Evolutionary conservation across 2,329 filamentous ascomycete species (phyloP).

Genomic region (Neonectria ditissima): DNA sequence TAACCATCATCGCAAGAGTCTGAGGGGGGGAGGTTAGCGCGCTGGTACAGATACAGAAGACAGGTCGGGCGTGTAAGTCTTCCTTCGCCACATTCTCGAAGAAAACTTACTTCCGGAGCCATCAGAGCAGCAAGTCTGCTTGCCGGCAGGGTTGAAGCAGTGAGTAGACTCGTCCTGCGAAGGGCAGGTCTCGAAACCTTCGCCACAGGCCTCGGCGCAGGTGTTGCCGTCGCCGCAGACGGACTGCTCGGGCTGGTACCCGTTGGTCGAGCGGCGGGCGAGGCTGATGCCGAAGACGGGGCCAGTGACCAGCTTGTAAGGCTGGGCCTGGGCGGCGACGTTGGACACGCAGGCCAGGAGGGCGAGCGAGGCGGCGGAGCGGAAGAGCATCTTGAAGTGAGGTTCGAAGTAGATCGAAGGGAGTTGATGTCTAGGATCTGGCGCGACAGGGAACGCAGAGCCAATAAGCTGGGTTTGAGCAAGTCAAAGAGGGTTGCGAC

Average conservation of each 20-base stretch:
- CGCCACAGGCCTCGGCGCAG: conserved; percentile 67
- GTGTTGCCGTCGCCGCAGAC: conserved; percentile 62
- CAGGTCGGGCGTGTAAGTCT: neutral
- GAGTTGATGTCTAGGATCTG: conserved; percentile 29
- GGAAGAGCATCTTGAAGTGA: conserved; percentile 52
- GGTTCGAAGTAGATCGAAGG: neutral
- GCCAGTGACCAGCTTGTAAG: conserved; percentile 54
- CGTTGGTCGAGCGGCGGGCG: conserved; percentile 57
- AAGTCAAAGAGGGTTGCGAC: conserved; percentile 26
- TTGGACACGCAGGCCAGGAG: conserved; percentile 51
- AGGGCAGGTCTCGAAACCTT: conserved; percentile 61
- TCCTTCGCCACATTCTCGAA: neutral
- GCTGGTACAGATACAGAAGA: neutral
- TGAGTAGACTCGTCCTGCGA: conserved; percentile 63
- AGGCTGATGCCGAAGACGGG: conserved; percentile 56
- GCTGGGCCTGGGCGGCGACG: conserved; percentile 48
- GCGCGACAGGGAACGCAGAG: conserved; percentile 38
- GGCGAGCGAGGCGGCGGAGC: conserved; percentile 48
- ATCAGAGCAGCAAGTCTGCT: conserved; percentile 69
- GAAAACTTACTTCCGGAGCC: conserved; percentile 65
- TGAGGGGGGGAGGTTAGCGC: conserved; percentile 44
- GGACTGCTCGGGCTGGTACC: conserved; percentile 62
- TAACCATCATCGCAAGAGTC: conserved; percentile 71
- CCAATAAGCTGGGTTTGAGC: conserved; percentile 37
- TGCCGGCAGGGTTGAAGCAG: conserved; percentile 66